Evolutionary conservation across 495 filamentous ascomycete species (phyloP).

Genomic region (Penicillium taxi): DNA sequence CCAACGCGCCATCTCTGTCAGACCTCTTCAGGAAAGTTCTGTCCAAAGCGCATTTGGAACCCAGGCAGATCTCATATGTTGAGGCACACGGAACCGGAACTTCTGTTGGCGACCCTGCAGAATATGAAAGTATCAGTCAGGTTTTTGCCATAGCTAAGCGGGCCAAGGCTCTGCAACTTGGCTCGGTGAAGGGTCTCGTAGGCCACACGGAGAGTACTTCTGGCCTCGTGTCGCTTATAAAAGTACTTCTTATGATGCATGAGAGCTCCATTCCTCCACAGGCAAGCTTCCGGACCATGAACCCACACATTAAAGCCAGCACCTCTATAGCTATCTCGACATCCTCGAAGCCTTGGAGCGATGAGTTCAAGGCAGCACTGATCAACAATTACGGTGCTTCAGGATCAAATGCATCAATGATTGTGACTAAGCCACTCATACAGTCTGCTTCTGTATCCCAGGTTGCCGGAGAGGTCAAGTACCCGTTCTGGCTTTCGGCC

Average conservation of each 20-base stretch:
- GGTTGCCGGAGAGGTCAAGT: no score
- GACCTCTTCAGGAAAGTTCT: constrained; percentile 16
- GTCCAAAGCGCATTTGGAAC: constrained; percentile 2
- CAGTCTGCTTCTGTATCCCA: no score
- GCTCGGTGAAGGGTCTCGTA: constrained; percentile 36
- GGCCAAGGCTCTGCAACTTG: constrained; percentile 11
- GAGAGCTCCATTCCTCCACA: constrained; percentile 26
- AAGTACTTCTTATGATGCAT: constrained; percentile 37
- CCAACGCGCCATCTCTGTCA: constrained; percentile 21
- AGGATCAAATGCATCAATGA: constrained; percentile 26
- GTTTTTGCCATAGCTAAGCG: constrained; percentile 22
- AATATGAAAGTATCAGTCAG: constrained; percentile 20
- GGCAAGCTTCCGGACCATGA: constrained; percentile 27
- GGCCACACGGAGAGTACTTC: constrained; percentile 40
- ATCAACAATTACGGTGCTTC: constrained; percentile 36
- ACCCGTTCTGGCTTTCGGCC: constrained; percentile 2
- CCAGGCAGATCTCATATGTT: constrained; percentile 16
- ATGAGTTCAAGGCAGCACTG: constrained; percentile 15
- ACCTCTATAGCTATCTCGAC: constrained; percentile 21
- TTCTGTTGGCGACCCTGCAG: constrained; percentile 30
- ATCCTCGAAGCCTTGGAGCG: constrained; percentile 17
- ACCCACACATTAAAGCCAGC: constrained; percentile 23
- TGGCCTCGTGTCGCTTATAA: constrained; percentile 33
- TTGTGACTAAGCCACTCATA: constrained; percentile 6
- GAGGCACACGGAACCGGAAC: constrained; percentile 42